A percentile compares a stretch with the other conserved stretches of the same genome.
These are phyloP conservation scores for Verticillium klebahnii DNA, from an alignment of 2,329 filamentous ascomycete genomes.

Conservation along the genomic window DNA sequence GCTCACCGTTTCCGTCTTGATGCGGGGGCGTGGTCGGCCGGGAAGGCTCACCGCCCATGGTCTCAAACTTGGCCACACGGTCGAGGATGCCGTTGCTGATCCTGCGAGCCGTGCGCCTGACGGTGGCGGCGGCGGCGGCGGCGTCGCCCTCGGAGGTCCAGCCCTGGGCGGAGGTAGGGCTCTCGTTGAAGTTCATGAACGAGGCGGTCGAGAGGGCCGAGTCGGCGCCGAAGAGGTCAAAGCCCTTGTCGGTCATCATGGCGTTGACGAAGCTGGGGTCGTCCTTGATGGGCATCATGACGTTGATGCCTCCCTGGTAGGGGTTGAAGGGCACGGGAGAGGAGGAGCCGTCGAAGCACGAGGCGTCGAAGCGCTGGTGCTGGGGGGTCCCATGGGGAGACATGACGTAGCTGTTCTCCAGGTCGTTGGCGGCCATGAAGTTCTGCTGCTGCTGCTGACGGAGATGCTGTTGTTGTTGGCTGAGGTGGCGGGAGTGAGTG, in stretches of 20 bases:
- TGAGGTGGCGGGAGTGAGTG: constrained; percentile 11
- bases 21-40: constrained; percentile 59
- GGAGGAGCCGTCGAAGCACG: constrained; percentile 37
- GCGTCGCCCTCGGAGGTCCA: constrained; percentile 49
- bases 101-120: constrained; percentile 40
- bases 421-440: constrained; percentile 26
- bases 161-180: constrained; percentile 32
- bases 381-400: constrained; percentile 53
- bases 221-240: constrained; percentile 44
- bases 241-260: constrained; percentile 39
- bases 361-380: constrained; percentile 45
- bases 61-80: constrained; percentile 56
- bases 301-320: constrained; percentile 41
- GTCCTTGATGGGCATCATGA: constrained; percentile 33
- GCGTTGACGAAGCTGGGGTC: constrained; percentile 26
- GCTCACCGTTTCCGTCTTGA: constrained; percentile 56
- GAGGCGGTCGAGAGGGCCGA: constrained; percentile 44
- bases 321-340: constrained; percentile 40
- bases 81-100: constrained; percentile 60
- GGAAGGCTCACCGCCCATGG: constrained; percentile 36
- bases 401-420: constrained; percentile 51
- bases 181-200: constrained; percentile 46
- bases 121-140: constrained; percentile 14
- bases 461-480: constrained; percentile 12
- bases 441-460: constrained; percentile 21